Percentiles rank a stretch among this genome's conserved stretches.
phyloP scores from a whole-genome alignment of 371 early-diverging fungal genomes.

The Polyrhizophydium stewartii region DNA sequence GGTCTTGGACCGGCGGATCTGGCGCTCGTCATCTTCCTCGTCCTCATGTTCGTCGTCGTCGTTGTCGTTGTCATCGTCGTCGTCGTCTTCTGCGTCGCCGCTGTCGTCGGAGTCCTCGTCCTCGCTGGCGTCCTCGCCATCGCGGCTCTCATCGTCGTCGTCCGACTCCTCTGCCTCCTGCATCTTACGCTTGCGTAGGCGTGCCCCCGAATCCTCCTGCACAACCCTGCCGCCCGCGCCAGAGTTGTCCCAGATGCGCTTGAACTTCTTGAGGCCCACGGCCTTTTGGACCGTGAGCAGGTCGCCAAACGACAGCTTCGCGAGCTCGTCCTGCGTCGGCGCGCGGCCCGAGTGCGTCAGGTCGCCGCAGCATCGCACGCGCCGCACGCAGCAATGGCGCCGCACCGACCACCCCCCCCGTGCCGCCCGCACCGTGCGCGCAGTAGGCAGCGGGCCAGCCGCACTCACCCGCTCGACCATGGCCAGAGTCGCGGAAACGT shows the following conservation, averaged over 20 bases:
- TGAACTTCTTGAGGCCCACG: conserved; percentile 6
- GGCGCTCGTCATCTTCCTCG: not conserved
- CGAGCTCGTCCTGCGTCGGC: not conserved
- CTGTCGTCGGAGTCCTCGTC: conserved; percentile 7
- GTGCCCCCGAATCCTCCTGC: no score
- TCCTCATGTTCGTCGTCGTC: conserved; percentile 22
- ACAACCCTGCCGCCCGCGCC: no score
- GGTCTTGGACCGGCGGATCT: no score
- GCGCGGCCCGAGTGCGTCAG: no score
- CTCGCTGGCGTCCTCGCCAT: conserved; percentile 9
- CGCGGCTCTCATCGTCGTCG: conserved; percentile 11
- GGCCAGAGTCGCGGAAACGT: no score
- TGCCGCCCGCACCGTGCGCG: no score
- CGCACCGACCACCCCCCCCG: no score
- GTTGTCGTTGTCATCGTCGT: conserved; percentile 6
- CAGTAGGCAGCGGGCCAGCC: no score
- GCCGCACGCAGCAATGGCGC: no score
- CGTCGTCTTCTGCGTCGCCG: conserved; percentile 13
- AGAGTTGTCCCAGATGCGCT: not conserved
- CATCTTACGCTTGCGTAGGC: not conserved
- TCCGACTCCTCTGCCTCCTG: not conserved
- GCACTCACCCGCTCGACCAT: no score
- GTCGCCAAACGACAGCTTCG: conserved; percentile 13
- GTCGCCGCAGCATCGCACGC: no score
- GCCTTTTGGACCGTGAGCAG: conserved; percentile 1